Evolutionary conservation across 2,329 filamentous ascomycete species (phyloP).

Genomic region (Helotiales sp.): DNA sequence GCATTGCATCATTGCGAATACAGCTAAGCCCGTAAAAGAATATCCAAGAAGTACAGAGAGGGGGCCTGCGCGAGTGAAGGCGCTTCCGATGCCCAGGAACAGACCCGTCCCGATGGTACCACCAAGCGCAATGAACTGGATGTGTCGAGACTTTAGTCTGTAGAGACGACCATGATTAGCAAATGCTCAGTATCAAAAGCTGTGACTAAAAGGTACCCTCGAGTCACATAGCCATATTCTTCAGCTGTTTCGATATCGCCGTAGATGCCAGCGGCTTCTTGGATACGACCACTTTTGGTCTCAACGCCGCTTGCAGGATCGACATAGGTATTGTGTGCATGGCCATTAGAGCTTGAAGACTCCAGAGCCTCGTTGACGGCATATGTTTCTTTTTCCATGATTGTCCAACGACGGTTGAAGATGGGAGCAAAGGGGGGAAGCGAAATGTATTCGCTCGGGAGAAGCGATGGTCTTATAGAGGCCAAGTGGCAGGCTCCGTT

Average conservation of each 20-base stretch:
- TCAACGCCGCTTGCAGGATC: constrained; percentile 35
- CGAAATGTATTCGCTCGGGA: neutral
- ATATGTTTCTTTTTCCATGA: constrained; percentile 37
- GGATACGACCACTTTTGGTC: constrained; percentile 42
- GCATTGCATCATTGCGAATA: constrained; percentile 56
- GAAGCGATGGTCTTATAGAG: constrained; percentile 16
- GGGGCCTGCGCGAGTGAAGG: constrained; percentile 59
- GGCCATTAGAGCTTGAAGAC: constrained; percentile 29
- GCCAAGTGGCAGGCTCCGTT: constrained; percentile 7
- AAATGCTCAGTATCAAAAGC: neutral
- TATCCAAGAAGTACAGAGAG: constrained; percentile 59
- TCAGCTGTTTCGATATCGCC: constrained; percentile 56
- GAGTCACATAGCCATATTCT: constrained; percentile 55
- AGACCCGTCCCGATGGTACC: constrained; percentile 61
- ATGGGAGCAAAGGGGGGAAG: neutral
- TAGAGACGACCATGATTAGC: constrained; percentile 13
- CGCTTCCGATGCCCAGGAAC: constrained; percentile 59
- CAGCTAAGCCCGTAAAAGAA: constrained; percentile 55
- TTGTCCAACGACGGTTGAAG: constrained; percentile 17
- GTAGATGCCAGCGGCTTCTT: constrained; percentile 57
- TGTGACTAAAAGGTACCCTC: constrained; percentile 50
- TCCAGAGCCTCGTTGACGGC: constrained; percentile 31
- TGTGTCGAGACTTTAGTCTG: constrained; percentile 53
- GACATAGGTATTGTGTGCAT: constrained; percentile 34
- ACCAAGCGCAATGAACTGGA: constrained; percentile 64